A percentile compares a stretch with the other conserved stretches of the same genome.
Evolutionary conservation across 495 filamentous ascomycete species (phyloP).

Genomic region (Penicillium salamii): DNA sequence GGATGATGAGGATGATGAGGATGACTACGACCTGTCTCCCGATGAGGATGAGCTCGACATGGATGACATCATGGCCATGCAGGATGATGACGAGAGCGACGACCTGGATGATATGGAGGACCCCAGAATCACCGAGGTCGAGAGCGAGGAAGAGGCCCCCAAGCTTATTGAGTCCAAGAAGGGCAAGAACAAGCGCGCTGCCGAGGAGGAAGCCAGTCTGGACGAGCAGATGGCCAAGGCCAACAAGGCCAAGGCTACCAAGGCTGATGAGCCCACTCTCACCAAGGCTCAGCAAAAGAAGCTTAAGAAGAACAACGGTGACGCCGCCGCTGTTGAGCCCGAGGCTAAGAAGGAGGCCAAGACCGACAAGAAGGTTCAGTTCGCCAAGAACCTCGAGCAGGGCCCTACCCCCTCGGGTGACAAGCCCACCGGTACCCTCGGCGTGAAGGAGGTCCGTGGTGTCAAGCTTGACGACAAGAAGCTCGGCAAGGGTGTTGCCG

Average conservation of each 20-base stretch:
- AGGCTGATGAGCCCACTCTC: slow-evolving; percentile 61
- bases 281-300: slow-evolving; percentile 99
- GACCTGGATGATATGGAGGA: slow-evolving; percentile 79
- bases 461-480: slow-evolving; percentile 96
- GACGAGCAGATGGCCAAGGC: slow-evolving; percentile 77
- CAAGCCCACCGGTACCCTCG: slow-evolving; percentile 55
- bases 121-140: slow-evolving; percentile 80
- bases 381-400: slow-evolving; percentile 97
- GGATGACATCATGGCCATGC: slow-evolving; percentile 44
- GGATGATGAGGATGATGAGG: slow-evolving; percentile 65
- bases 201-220: slow-evolving; percentile 62
- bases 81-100: slow-evolving; percentile 73
- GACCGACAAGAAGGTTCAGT: slow-evolving; percentile 93
- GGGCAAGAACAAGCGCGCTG: slow-evolving; percentile 86
- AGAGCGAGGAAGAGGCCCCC: slow-evolving; percentile 76
- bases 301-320: slow-evolving; percentile 95
- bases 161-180: slow-evolving; percentile 76
- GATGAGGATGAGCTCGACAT: slow-evolving; percentile 65
- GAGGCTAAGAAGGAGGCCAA: slow-evolving; percentile 24
- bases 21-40: slow-evolving; percentile 79
- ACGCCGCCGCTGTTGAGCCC: slow-evolving; percentile 61
- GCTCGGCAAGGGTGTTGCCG: slow-evolving; percentile 72
- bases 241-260: slow-evolving; percentile 50
- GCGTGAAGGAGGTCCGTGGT: slow-evolving; percentile 75
- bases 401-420: slow-evolving; percentile 74